Evolutionary conservation across 75 land plant species (phyloP), one percentile per base, ranked within the genome.

Genomic region (Picea glauca): DNA sequence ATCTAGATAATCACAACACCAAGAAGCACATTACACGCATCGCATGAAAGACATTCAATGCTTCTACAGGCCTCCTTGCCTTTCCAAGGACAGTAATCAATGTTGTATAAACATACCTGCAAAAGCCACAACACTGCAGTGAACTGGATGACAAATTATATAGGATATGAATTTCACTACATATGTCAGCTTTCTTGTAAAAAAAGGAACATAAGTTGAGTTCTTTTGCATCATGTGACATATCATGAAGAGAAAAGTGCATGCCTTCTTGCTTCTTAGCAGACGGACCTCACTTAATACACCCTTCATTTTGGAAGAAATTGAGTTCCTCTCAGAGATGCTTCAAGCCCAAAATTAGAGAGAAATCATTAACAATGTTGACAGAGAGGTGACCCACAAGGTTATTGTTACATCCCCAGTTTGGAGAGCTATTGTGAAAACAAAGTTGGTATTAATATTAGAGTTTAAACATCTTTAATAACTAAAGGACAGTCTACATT

Each of bases 51-150:
- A 94, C 78, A 56, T 93, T 96, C 63, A 96, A 81, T 59, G 99
- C 94, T 76, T 96, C 99, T 60, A 86, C 81, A 17, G 97, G 97
- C 70, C 91, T 82, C 62, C 83, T 83, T 65, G 97, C 94, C 74
- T 92, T 94, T 72, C 93, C 93, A 83, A 96, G 97, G 4, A 88
- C 91, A 86, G 86, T 76, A 80, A 96, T 91, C 63, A 91, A 87
- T 38, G 94, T 84, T 35, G 96, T 96, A 78, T 90, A 93, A 7
- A 90, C 85, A 84, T 81, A 90, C 82, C 99, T 96, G 87, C 76
- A 77, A 63, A 74, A 70, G 56, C 54, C 54, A 76, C 76, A 89
- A 63, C 6, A 58, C 21, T 50, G 11, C 56, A 50, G 12, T 50
- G 56, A 50, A 50, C 11, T 50, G 56, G 56, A 50, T 50, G 12